Percentiles rank a stretch among this genome's conserved stretches.
These are phyloP conservation scores for Venturia pyrina DNA, from an alignment of 2,329 filamentous ascomycete genomes.

Conservation along the genomic window DNA sequence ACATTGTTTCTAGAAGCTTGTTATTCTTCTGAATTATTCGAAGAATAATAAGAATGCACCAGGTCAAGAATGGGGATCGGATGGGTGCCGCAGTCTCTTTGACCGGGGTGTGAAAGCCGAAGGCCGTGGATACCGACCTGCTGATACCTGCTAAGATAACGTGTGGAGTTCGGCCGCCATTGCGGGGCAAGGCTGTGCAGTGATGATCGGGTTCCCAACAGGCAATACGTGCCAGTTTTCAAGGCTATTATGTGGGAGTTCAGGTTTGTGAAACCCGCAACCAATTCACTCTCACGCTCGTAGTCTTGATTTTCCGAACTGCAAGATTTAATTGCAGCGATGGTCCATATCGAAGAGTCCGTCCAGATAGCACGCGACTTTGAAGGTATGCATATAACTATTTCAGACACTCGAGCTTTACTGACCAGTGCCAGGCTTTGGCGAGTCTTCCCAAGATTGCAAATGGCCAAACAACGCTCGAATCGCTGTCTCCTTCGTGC, in stretches of 20 bases:
- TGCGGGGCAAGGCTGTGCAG: background rate
- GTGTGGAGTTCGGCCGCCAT: background rate
- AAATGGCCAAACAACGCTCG: conserved; percentile 28
- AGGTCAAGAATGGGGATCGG: background rate
- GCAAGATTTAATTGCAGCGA: conserved; percentile 5
- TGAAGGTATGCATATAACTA: conserved; percentile 17
- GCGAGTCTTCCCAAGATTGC: conserved; percentile 18
- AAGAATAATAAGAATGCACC: background rate
- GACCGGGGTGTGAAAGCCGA: background rate
- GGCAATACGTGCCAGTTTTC: background rate
- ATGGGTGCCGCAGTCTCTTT: background rate
- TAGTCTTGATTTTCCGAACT: background rate
- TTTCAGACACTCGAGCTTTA: background rate
- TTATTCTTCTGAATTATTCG: background rate
- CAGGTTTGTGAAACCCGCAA: background rate
- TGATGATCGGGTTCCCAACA: background rate
- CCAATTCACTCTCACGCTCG: background rate
- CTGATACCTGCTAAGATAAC: background rate
- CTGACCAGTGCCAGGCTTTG: background rate
- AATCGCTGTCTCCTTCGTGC: conserved; percentile 29
- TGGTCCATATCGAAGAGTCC: conserved; percentile 24
- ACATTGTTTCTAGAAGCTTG: conserved; percentile 20
- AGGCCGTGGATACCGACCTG: background rate
- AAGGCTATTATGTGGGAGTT: background rate
- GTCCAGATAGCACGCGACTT: conserved; percentile 30